phyloP scores from a whole-genome alignment of 2,329 filamentous ascomycete genomes.

The Zymoseptoria ardabiliae region DNA sequence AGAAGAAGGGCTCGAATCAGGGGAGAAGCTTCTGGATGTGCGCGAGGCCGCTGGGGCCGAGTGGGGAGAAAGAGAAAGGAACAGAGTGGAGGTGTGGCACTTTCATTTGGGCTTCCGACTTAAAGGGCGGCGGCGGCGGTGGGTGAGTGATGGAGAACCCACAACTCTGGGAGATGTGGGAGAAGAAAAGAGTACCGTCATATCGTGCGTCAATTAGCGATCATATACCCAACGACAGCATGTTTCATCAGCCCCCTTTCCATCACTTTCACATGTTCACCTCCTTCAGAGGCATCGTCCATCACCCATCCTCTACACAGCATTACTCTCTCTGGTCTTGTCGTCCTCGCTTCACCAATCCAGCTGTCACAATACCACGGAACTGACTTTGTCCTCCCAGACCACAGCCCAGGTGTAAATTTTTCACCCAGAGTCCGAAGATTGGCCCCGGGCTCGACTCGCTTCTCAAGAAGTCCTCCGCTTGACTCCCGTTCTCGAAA shows the following conservation, averaged over 20 bases:
- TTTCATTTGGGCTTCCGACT: constrained; percentile 66
- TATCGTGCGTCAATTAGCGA: background rate
- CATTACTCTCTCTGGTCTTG: background rate
- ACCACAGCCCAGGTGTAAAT: background rate
- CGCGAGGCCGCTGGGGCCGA: constrained; percentile 70
- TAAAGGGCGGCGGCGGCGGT: constrained; percentile 36
- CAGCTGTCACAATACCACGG: background rate
- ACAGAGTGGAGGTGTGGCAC: constrained; percentile 84
- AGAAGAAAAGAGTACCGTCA: background rate
- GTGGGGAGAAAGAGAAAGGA: constrained; percentile 73
- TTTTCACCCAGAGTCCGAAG: background rate
- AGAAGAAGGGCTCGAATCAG: constrained; percentile 80
- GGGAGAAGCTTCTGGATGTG: constrained; percentile 63
- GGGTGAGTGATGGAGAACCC: background rate
- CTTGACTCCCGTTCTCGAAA: background rate
- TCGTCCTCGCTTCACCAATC: background rate
- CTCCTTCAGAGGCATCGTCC: background rate
- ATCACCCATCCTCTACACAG: background rate
- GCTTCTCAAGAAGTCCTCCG: background rate
- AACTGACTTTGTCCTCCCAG: background rate
- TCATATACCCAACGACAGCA: background rate
- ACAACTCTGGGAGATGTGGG: background rate
- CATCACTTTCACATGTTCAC: background rate
- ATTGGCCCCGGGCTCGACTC: background rate
- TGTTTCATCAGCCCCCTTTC: background rate